Conservation (phyloP, 108 stramenopile species). For the Schizochytrium sp. region DNA sequence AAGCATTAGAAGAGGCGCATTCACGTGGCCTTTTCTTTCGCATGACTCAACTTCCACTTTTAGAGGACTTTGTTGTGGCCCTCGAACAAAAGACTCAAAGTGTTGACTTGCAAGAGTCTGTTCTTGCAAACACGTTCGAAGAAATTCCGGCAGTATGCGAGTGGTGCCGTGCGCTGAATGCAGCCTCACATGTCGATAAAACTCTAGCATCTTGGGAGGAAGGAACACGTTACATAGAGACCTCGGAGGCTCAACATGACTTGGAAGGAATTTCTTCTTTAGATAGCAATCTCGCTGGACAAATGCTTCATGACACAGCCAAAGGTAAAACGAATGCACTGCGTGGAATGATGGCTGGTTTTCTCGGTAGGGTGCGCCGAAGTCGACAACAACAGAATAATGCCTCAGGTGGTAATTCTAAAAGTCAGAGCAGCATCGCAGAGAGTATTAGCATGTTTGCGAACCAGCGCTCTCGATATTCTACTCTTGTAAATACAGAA, state of each 20-base stretch:
- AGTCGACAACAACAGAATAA: neutral
- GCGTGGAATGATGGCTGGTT: neutral
- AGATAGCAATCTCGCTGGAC: neutral
- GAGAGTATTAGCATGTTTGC: neutral
- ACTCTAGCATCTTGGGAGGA: neutral
- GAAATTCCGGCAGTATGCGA: neutral
- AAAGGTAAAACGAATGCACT: constrained; percentile 30
- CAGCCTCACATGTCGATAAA: neutral
- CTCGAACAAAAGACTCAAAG: neutral
- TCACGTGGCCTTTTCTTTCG: neutral
- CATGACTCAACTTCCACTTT: neutral
- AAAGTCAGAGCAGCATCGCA: neutral
- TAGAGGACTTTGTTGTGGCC: neutral
- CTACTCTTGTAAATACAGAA: neutral
- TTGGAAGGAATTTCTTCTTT: neutral
- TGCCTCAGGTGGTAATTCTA: neutral
- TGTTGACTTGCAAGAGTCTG: neutral
- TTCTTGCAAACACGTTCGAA: too few species aligned
- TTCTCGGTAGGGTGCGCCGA: constrained; percentile 1
- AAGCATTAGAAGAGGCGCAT: neutral
- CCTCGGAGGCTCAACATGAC: neutral
- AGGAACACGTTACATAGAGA: neutral
- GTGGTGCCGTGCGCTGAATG: neutral
- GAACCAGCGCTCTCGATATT: neutral
- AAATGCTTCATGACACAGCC: constrained; percentile 5